Evolutionary conservation across 192 early-diverging fungal species (phyloP).

Genomic region (Chytriomyces hyalinus): DNA sequence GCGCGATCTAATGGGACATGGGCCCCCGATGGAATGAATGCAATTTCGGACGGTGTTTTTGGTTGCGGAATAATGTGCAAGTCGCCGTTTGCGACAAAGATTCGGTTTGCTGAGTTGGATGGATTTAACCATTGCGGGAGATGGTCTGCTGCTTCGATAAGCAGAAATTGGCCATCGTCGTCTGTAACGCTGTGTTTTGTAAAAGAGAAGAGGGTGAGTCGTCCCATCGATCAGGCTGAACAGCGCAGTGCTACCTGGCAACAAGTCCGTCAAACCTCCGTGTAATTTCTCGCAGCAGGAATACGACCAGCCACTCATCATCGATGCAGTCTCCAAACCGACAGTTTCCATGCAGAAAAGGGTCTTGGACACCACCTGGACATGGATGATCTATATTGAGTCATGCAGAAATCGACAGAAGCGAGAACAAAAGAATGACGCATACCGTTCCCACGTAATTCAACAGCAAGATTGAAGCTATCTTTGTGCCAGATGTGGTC

Average conservation of each 20-base stretch:
- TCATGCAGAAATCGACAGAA: no score
- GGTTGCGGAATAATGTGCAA: slow-evolving; percentile 82
- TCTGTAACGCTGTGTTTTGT: slow-evolving; percentile 63
- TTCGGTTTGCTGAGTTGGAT: slow-evolving; percentile 78
- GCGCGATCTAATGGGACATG: slow-evolving; percentile 36
- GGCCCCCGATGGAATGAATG: slow-evolving; percentile 46
- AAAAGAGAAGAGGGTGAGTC: not conserved
- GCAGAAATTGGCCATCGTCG: slow-evolving; percentile 88
- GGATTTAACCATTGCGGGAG: slow-evolving; percentile 90
- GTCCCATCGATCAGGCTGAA: not conserved
- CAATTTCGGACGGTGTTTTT: slow-evolving; percentile 59
- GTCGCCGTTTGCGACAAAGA: slow-evolving; percentile 74
- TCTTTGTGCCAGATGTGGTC: slow-evolving; percentile 81
- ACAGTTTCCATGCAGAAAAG: slow-evolving; percentile 52
- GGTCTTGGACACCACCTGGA: not conserved
- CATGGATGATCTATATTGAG: not conserved
- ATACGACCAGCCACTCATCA: slow-evolving; percentile 95
- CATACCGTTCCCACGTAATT: slow-evolving; percentile 6
- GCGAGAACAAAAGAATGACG: not conserved
- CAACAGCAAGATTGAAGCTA: slow-evolving; percentile 58
- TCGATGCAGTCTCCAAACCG: slow-evolving; percentile 85
- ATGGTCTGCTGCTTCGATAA: slow-evolving; percentile 89
- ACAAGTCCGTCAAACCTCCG: slow-evolving; percentile 57
- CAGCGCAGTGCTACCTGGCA: slow-evolving; percentile 51
- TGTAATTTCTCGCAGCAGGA: slow-evolving; percentile 72